Evolutionary conservation across 176 grass and related monocot species (phyloP), one percentile per base, ranked within the genome.

Genomic region (Eleusine coracana): DNA sequence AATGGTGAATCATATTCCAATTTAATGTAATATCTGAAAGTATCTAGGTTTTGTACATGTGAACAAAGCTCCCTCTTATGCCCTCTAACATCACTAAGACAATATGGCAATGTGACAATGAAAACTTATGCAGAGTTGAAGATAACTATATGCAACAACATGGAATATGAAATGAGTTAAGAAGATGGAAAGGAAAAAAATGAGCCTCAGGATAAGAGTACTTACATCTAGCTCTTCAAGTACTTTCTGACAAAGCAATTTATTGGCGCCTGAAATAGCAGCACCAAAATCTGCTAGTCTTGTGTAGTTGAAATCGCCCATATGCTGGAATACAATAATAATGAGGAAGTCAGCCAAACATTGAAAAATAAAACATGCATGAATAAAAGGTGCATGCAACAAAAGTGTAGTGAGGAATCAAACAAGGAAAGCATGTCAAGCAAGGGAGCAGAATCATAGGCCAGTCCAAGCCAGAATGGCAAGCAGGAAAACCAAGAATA

Each of bases 211-310:
- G 4, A 69, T 45, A 50, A 71, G 88, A 63, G 7, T 87, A 89
- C 87, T 95, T 98, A 98, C 96, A 90, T 96, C 93, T 28, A 98
- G 90, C 88, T 98, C 96, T 77, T 96, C 93, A 15, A 98, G 91
- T 36, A 98, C 96, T 89, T 92, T 76, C 75, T 98, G 96, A 73
- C 90, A 91, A 73, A 96, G 89, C 36, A 96, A 85, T 83, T 96
- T 98, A 74, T 98, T 98, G 37, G 90, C 96, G 37, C 96, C 93
- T 73, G 91, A 98, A 87, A 98, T 93, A 85, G 96, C 96, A 80
- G 96, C 96, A 73, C 93, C 91, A 51, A 98, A 95, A 81, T 98
- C 96, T 71, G 96, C 93, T 82, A 98, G 86, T 77, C 87, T 89
- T 81, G 89, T 77, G 60, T 88, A 96, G 83, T 93, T 92, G 78